These are phyloP conservation scores for Ustilago xerochloae DNA, from an alignment of 1,284 basidiomycete species.

Conservation along the genomic window DNA sequence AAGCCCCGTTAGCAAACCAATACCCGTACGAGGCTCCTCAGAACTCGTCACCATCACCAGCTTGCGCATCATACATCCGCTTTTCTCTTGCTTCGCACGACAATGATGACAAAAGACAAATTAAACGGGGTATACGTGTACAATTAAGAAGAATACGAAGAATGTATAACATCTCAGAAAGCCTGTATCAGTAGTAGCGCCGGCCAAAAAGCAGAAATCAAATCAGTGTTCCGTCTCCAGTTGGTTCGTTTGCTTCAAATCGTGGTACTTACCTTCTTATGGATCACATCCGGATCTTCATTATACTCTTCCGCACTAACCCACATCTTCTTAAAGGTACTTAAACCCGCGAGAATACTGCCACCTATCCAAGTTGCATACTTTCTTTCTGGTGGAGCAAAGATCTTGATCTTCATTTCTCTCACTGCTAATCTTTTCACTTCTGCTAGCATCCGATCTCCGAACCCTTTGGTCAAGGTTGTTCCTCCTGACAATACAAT, in stretches of 20 bases:
- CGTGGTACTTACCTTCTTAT: conserved; percentile 72
- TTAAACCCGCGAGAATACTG: conserved; percentile 81
- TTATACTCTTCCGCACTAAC: conserved; percentile 99
- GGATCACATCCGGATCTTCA: conserved; percentile 98
- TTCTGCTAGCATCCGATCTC: conserved; percentile 92
- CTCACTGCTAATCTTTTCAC: conserved; percentile 96
- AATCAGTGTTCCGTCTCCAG: neutral
- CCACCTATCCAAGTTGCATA: conserved; percentile 99
- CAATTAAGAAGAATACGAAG: neutral
- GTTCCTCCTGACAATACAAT: conserved; percentile 97
- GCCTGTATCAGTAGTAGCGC: conserved; percentile 5
- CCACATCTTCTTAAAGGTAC: conserved; percentile 88
- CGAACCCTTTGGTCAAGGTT: conserved; percentile 78
- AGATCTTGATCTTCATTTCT: conserved; percentile 99
- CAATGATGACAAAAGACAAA: no score
- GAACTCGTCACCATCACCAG: no score
- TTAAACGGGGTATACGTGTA: neutral
- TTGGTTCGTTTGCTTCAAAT: neutral
- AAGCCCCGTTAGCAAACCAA: no score
- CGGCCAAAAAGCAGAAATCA: neutral
- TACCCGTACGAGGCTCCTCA: no score
- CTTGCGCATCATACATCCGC: no score
- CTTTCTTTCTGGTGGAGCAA: conserved; percentile 98
- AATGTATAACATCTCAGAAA: conserved; percentile 8
- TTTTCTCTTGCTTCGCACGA: no score